Conservation (phyloP, 176 grass and related monocot species). For the Paspalum notatum region DNA sequence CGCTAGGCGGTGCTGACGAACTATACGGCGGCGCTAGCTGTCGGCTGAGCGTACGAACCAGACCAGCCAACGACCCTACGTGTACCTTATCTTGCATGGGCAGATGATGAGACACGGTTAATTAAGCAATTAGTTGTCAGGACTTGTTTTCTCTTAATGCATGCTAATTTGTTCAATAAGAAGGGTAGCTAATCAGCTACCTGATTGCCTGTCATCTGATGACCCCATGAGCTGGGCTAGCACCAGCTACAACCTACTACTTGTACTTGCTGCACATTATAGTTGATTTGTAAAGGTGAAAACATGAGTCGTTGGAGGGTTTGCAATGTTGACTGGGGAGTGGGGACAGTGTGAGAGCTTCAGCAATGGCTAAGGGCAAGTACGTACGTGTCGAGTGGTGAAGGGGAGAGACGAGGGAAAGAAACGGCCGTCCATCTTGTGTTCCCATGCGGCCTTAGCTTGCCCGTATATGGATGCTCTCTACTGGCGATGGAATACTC, state of each 20-base stretch:
- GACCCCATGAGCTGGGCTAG: slow-evolving; percentile 22
- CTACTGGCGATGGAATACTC: slow-evolving; percentile 26
- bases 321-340: slow-evolving; percentile 47
- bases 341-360: slow-evolving; percentile 21
- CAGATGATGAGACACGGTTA: not conserved
- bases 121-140: slow-evolving; percentile 1
- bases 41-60: not conserved
- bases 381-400: slow-evolving; percentile 17
- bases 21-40: slow-evolving; percentile 48
- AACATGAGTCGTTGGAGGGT: slow-evolving; percentile 8
- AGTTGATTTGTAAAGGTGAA: slow-evolving; percentile 45
- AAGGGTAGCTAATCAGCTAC: slow-evolving; percentile 18
- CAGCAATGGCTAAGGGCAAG: slow-evolving; percentile 12
- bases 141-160: slow-evolving; percentile 3
- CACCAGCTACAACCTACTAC: slow-evolving; percentile 19
- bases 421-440: slow-evolving; percentile 38
- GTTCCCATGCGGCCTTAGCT: not conserved
- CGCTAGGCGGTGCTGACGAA: slow-evolving; percentile 41
- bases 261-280: slow-evolving; percentile 30
- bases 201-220: slow-evolving; percentile 33
- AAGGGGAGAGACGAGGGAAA: not conserved
- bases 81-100: slow-evolving; percentile 22
- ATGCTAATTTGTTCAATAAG: slow-evolving; percentile 41
- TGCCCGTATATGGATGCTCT: slow-evolving; percentile 28
- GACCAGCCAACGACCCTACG: slow-evolving; percentile 18